These are phyloP conservation scores for Ogataea pini DNA, from an alignment of 805 yeast species.

Conservation along the genomic window DNA sequence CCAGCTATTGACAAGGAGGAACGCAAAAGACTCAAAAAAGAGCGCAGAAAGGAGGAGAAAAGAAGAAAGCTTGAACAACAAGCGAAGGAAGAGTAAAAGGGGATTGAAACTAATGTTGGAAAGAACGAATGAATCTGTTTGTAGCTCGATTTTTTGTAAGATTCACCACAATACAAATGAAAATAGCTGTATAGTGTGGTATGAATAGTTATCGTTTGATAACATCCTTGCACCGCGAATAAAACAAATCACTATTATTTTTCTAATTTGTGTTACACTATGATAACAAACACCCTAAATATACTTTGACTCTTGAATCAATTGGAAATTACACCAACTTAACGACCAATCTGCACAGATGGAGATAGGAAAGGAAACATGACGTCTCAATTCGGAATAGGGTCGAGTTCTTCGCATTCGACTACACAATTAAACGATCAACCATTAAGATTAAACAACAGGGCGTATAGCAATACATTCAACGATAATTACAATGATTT, in stretches of 20 bases:
- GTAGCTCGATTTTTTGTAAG: background rate
- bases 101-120: too few relatives aligned
- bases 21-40: conserved; percentile 31
- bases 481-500: conserved; percentile 27
- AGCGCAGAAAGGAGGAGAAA: conserved; percentile 26
- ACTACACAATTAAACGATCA: conserved; percentile 30
- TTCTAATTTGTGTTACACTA: background rate
- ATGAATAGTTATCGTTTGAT: too few relatives aligned
- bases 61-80: conserved; percentile 19
- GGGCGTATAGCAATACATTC: conserved; percentile 4
- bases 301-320: background rate
- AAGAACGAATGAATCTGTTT: too few relatives aligned
- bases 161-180: background rate
- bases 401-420: conserved; percentile 26
- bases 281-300: background rate
- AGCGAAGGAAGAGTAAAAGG: conserved; percentile 1
- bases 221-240: conserved; percentile 4
- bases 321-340: background rate
- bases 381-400: conserved; percentile 11
- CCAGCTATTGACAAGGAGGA: conserved; percentile 25
- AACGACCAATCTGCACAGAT: background rate
- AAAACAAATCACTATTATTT: background rate
- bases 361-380: background rate
- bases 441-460: conserved; percentile 15
- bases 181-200: too few relatives aligned